Conservation (phyloP, 202 grass and related monocot genomes). For the Digitaria exilis region DNA sequence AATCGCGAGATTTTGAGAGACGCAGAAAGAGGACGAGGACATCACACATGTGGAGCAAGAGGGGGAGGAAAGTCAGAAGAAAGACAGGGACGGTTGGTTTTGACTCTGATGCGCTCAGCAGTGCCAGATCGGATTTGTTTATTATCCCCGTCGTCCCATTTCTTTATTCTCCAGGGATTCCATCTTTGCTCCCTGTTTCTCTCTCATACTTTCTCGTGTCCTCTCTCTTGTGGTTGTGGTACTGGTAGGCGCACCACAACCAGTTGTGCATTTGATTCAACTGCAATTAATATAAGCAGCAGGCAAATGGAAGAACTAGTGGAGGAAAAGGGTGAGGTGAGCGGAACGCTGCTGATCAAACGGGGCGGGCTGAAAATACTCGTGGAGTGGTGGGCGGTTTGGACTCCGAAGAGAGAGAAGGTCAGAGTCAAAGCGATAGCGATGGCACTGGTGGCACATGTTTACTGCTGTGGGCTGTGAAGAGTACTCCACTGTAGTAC, state of each 20-base stretch:
- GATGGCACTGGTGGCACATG: background rate
- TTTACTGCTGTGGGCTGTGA: too few relatives aligned
- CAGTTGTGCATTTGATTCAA: conserved; percentile 26
- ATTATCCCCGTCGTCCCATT: background rate
- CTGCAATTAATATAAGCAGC: conserved; percentile 38
- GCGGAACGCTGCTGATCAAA: too few relatives aligned
- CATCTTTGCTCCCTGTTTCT: background rate
- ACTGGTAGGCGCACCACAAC: conserved; percentile 27
- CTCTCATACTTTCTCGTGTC: conserved; percentile 44
- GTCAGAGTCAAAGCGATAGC: conserved; percentile 18
- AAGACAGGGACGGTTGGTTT: conserved; percentile 51
- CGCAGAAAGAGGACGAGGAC: conserved; percentile 30
- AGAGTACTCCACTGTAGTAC: background rate
- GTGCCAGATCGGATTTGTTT: conserved; percentile 21
- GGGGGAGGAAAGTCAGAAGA: conserved; percentile 58
- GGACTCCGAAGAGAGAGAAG: background rate
- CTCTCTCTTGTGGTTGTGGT: conserved; percentile 3
- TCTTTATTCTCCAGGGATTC: conserved; percentile 2
- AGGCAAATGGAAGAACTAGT: background rate
- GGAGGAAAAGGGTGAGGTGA: conserved; percentile 5
- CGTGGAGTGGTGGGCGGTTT: background rate
- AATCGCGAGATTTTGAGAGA: conserved; percentile 24
- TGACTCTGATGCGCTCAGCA: conserved; percentile 44
- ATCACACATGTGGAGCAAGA: conserved; percentile 4
- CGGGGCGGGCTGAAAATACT: background rate